A percentile compares a stretch with the other conserved stretches of the same genome.
Conservation (phyloP, 352 stramenopile species). For the Pythium myriotylum region DNA sequence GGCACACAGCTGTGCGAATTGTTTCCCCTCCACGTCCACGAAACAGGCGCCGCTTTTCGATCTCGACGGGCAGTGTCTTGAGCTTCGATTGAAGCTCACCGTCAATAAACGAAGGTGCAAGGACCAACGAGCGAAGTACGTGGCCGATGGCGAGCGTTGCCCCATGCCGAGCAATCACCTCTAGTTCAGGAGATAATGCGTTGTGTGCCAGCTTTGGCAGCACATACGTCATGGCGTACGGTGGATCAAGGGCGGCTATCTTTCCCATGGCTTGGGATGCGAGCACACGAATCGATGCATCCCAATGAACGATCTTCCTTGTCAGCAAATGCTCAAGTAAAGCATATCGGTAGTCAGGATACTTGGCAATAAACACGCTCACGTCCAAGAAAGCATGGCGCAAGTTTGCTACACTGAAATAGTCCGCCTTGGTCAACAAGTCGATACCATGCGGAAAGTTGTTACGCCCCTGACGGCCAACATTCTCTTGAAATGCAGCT, state of each 20-base stretch:
- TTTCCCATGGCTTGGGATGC: constrained; percentile 84
- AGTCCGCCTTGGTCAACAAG: constrained; percentile 96
- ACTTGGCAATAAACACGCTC: constrained; percentile 90
- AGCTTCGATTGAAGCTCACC: constrained; percentile 70
- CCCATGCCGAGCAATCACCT: constrained; percentile 94
- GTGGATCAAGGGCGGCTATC: constrained; percentile 84
- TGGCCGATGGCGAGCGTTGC: constrained; percentile 91
- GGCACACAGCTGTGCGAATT: constrained; percentile 93
- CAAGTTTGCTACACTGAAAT: constrained; percentile 94
- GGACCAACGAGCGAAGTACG: constrained; percentile 54
- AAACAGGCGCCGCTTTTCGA: constrained; percentile 96
- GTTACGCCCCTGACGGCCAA: constrained; percentile 85
- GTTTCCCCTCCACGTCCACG: constrained; percentile 95
- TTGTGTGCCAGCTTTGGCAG: constrained; percentile 85
- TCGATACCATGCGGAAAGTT: constrained; percentile 98
- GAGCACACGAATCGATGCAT: constrained; percentile 91
- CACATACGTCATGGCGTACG: constrained; percentile 67
- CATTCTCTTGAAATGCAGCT: constrained; percentile 97
- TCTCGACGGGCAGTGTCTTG: constrained; percentile 75
- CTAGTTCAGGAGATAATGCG: constrained; percentile 81
- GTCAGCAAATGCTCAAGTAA: constrained; percentile 83
- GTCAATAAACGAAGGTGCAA: constrained; percentile 63
- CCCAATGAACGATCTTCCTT: constrained; percentile 96
- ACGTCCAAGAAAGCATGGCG: constrained; percentile 94
- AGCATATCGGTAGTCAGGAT: constrained; percentile 83